Evolutionary conservation across 2,329 filamentous ascomycete genomes (phyloP), one percentile per base, ranked within the genome.

Genomic region (Byssoonygena ceratinophila): DNA sequence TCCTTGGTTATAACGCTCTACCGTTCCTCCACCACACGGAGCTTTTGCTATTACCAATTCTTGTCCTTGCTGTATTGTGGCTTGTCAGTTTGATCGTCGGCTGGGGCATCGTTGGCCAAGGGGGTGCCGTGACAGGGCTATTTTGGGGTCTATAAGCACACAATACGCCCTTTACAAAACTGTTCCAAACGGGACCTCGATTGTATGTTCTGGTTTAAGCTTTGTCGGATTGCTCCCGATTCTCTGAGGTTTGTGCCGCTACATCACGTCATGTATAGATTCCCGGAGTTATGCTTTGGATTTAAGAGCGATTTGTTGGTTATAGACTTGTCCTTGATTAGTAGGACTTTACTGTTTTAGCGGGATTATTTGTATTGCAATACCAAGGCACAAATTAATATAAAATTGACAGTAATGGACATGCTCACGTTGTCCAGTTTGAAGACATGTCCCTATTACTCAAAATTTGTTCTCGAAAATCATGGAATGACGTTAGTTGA

Each of bases 11-110:
- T 66, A 84, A 84, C 60, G 80, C 81, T 22, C 69, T 85, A 14
- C 81, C 82, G 0, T 84, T 84, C 63, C 67, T 84, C 22, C 78
- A 81, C 62, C 80, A 84, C 58, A 84, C 82, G 1, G 80, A 84
- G 63, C 73, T 84, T 2, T 71, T 85, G 12, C 72, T 85, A 29
- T 70, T 79, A 11, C 82, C 82, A 0, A 77, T 83, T 44, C 70
- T 79, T n/a, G 70, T 80, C 1, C 76, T 80, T 45, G 74, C 73
- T 1, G 70, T 83, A 25, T 61, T 84, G 23, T 85, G 81, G 80
- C 60, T 74, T n/a, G 63, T 75, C 16, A 74, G 72, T 59, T 61
- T 75, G 52, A 71, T 76, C 59, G 65, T 66, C 4, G 71, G 71
- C 22, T 72, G 72, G 67, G 69, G 72, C 7, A 60, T 74, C 48